A percentile compares a stretch with the other conserved stretches of the same genome.
These are phyloP conservation scores for Aspergillus homomorphus DNA, from an alignment of 495 filamentous ascomycete species.

Conservation along the genomic window DNA sequence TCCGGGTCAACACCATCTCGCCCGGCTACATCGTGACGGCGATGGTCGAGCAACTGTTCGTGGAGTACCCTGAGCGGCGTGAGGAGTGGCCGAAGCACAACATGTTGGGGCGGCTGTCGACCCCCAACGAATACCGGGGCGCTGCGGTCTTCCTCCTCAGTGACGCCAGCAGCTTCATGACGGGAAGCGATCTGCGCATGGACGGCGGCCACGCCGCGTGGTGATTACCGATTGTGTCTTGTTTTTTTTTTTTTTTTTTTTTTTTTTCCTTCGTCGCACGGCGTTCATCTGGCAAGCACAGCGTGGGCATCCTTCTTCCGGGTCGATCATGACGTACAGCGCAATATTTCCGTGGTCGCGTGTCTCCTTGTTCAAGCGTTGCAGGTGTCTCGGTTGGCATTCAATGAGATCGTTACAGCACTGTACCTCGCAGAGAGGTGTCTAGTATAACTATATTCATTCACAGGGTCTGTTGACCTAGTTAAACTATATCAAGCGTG, in stretches of 20 bases:
- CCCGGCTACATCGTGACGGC: conserved; percentile 94
- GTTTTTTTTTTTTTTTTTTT: background rate
- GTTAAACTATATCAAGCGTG: too few relatives aligned
- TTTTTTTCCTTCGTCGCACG: conserved; percentile 9
- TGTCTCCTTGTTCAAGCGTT: background rate
- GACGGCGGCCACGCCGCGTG: conserved; percentile 81
- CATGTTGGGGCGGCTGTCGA: conserved; percentile 79
- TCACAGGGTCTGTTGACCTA: too few relatives aligned
- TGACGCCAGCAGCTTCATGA: conserved; percentile 87
- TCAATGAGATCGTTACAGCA: too few relatives aligned
- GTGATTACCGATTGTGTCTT: conserved; percentile 41
- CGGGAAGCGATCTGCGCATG: conserved; percentile 72
- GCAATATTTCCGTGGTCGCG: background rate
- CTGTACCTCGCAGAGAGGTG: too few relatives aligned
- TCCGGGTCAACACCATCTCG: conserved; percentile 92
- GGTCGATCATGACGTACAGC: background rate
- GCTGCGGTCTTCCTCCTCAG: conserved; percentile 82
- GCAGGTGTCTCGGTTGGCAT: background rate
- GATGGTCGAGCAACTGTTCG: conserved; percentile 81
- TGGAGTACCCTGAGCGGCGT: conserved; percentile 68
- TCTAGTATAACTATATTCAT: too few relatives aligned
- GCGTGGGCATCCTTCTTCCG: too few relatives aligned
- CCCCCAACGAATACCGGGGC: conserved; percentile 76
- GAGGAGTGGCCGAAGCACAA: conserved; percentile 82
- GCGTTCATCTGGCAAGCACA: conserved; percentile 7